Conservation (phyloP, 495 filamentous ascomycete genomes). For the Gamarada debralockiae region DNA sequence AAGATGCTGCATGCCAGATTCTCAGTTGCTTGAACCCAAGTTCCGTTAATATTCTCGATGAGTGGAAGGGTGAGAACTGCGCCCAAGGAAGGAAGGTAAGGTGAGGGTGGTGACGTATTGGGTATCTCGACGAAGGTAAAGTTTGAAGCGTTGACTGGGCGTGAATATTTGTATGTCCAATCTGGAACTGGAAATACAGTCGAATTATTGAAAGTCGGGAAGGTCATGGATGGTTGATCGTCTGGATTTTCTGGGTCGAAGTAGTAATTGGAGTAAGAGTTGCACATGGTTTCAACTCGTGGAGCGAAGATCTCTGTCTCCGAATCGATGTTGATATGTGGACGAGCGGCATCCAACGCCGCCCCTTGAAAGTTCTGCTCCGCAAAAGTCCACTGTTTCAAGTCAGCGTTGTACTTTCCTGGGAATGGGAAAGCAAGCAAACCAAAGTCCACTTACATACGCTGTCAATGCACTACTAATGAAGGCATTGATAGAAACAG, state of each 20-base stretch:
- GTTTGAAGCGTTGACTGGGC: too few species aligned
- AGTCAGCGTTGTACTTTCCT: background rate
- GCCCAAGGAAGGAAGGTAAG: constrained; percentile 6
- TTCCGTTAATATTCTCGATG: background rate
- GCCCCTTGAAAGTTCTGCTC: background rate
- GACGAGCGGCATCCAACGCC: constrained; percentile 2
- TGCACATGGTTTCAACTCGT: constrained; percentile 3
- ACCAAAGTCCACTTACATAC: background rate
- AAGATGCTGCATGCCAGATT: constrained; percentile 11
- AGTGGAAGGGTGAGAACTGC: constrained; percentile 3
- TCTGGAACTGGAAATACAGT: too few species aligned
- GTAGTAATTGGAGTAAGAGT: background rate
- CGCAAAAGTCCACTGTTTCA: background rate
- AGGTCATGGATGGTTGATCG: constrained; percentile 1
- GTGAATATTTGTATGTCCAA: too few species aligned
- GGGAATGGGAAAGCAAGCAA: background rate
- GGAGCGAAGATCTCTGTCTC: constrained; percentile 3
- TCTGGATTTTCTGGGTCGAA: constrained; percentile 1
- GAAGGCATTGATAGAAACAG: too few species aligned
- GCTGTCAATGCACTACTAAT: too few species aligned
- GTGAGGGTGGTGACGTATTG: background rate
- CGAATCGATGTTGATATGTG: constrained; percentile 2
- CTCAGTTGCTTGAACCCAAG: constrained; percentile 4
- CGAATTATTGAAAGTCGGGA: background rate
- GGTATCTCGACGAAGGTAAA: constrained; percentile 5